Conservation (phyloP, 768 basidiomycete genomes). For the Suillus alpinus region DNA sequence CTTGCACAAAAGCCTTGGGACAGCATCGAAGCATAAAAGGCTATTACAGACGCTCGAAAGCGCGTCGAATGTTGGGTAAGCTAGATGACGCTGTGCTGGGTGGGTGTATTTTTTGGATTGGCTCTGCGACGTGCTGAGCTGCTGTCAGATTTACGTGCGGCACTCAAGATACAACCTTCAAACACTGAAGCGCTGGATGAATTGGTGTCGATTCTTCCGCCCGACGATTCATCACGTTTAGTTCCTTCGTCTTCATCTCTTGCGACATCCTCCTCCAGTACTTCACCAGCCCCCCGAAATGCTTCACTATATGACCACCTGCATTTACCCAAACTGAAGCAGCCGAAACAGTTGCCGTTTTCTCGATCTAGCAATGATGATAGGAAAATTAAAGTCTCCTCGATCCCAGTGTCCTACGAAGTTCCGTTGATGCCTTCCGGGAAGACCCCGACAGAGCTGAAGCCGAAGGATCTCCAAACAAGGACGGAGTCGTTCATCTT, state of each 20-base stretch:
- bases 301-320: constrained; percentile 24
- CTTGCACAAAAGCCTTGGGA: constrained; percentile 60
- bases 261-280: constrained; percentile 29
- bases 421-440: constrained; percentile 22
- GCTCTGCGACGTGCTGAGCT: not conserved
- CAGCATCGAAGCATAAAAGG: constrained; percentile 72
- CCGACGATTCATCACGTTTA: constrained; percentile 13
- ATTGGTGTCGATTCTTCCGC: constrained; percentile 39
- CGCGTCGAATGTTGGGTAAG: constrained; percentile 57
- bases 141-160: constrained; percentile 54
- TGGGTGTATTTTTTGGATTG: constrained; percentile 18
- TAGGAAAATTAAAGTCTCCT: constrained; percentile 49
- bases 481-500: constrained; percentile 48
- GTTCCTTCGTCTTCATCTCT: constrained; percentile 16
- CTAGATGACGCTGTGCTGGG: constrained; percentile 61
- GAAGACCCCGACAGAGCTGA: constrained; percentile 21
- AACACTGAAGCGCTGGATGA: constrained; percentile 63
- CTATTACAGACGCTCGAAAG: constrained; percentile 66
- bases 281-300: constrained; percentile 12
- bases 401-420: constrained; percentile 43
- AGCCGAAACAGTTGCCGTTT: constrained; percentile 51
- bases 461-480: constrained; percentile 27
- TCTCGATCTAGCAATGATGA: constrained; percentile 48
- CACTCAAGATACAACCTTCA: constrained; percentile 59
- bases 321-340: constrained; percentile 40